These are phyloP conservation scores for Medicago ruthenica DNA, from an alignment of 306 rosid genomes.

Conservation along the genomic window DNA sequence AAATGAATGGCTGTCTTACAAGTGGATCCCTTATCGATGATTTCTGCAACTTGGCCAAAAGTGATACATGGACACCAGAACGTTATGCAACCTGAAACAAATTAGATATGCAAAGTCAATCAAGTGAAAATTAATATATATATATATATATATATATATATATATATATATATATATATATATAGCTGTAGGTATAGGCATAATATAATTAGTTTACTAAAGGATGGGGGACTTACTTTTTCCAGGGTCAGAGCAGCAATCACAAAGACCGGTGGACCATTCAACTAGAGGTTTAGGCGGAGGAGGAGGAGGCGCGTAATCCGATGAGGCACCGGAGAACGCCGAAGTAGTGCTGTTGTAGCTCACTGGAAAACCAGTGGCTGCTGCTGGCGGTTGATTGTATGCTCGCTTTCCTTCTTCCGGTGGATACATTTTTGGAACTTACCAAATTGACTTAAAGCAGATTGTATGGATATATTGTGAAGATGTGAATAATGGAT, in stretches of 20 bases:
- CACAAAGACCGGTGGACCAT: slow-evolving; percentile 72
- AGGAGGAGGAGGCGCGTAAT: not conserved
- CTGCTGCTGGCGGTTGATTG: not conserved
- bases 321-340: not conserved
- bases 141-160: not conserved
- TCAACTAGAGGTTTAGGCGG: slow-evolving; percentile 32
- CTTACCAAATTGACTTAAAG: too few species aligned
- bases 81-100: slow-evolving; percentile 65
- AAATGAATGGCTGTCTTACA: slow-evolving; percentile 45
- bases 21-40: slow-evolving; percentile 70
- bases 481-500: not conserved
- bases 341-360: not conserved
- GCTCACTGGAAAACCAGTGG: slow-evolving; percentile 42
- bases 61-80: slow-evolving; percentile 81
- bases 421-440: not conserved
- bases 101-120: not conserved
- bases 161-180: not conserved
- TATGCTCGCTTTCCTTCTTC: not conserved
- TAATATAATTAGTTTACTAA: not conserved
- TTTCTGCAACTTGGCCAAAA: slow-evolving; percentile 73
- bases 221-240: slow-evolving; percentile 39
- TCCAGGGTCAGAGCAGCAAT: slow-evolving; percentile 56
- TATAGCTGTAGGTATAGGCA: too few species aligned
- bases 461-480: too few species aligned
- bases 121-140: not conserved